These are phyloP conservation scores for Chernovozyma aurita DNA, from an alignment of 1,139 yeast species.

Conservation along the genomic window DNA sequence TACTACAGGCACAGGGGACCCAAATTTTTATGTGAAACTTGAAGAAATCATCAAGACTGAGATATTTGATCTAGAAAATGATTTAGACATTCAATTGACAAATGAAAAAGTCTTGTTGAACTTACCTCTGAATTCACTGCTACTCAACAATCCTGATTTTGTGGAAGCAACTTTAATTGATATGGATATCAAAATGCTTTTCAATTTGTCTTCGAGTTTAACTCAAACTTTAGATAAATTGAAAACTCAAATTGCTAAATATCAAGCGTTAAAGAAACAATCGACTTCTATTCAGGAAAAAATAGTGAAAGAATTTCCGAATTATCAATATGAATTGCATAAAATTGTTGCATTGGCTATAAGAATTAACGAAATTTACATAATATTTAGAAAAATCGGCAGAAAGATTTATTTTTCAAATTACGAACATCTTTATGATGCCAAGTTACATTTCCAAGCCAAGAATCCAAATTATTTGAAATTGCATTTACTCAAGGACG, in stretches of 20 bases:
- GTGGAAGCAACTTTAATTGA: constrained; percentile 36
- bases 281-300: constrained; percentile 3
- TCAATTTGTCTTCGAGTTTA: constrained; percentile 19
- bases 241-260: constrained; percentile 21
- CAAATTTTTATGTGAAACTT: constrained; percentile 1
- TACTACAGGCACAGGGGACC: background rate
- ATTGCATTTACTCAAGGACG: constrained; percentile 23
- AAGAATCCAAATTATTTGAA: constrained; percentile 25
- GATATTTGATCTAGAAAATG: constrained; percentile 1
- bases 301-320: background rate
- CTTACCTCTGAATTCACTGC: constrained; percentile 12
- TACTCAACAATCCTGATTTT: constrained; percentile 14
- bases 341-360: constrained; percentile 42
- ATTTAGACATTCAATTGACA: constrained; percentile 1
- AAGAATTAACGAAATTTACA: constrained; percentile 44
- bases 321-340: constrained; percentile 36
- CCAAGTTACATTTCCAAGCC: constrained; percentile 28
- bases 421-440: constrained; percentile 35
- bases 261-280: constrained; percentile 18
- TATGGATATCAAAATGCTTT: constrained; percentile 36
- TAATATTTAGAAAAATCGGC: constrained; percentile 40
- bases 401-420: constrained; percentile 42
- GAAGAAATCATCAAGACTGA: constrained; percentile 3
- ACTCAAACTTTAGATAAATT: constrained; percentile 21
- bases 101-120: constrained; percentile 9